Evolutionary conservation across 352 stramenopile genomes (phyloP), one percentile per base, ranked within the genome.

Genomic region (Pythium rhizo-oryzae): DNA sequence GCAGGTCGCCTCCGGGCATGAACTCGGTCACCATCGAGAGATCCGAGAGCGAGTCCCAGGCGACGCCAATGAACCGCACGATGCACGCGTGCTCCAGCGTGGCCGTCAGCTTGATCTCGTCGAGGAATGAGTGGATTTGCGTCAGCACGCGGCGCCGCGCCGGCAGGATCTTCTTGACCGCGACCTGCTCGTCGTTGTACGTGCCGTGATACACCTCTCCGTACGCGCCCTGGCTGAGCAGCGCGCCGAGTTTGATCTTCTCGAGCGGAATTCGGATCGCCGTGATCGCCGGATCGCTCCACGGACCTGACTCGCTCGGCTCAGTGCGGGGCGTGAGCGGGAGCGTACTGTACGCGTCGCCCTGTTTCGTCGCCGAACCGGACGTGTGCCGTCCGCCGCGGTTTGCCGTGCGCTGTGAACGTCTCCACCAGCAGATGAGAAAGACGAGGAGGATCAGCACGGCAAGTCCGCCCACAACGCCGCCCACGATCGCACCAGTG

Each of bases 1-100:
- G 64, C n/a, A 87, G 56, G 41, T 87, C 78, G 4, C 78, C 78
- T 13, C 74, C 71, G 33, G 70, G 58, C 76, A 83, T 77, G 37
- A 77, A 80, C 53, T 84, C 79, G 12, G 67, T 75, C 39, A 84
- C 64, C 21, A 77, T 59, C 19, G 65, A 74, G 5, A 83, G 51
- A 55, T 80, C 70, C 16, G 68, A 58, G 7, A 74, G 43, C 1
- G 72, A 77, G 13, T 74, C 65, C 75, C 78, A 87, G 41, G 79
- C 70, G 4, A 84, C 72, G 2, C 76, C 79, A 16, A 84, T 58
- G 28, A 87, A 84, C n/a, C 56, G 57, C 0, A 84, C 76, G 25
- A 87, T 80, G 16, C 71, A 59, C 11, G 62, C 51, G 51, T 87
- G 79, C 13, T 81, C 74, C 1, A 87, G 60, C 16, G 64, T 74